Base-by-base conservation (phyloP, 352 stramenopile species). In the Pythium graminicola region DNA sequence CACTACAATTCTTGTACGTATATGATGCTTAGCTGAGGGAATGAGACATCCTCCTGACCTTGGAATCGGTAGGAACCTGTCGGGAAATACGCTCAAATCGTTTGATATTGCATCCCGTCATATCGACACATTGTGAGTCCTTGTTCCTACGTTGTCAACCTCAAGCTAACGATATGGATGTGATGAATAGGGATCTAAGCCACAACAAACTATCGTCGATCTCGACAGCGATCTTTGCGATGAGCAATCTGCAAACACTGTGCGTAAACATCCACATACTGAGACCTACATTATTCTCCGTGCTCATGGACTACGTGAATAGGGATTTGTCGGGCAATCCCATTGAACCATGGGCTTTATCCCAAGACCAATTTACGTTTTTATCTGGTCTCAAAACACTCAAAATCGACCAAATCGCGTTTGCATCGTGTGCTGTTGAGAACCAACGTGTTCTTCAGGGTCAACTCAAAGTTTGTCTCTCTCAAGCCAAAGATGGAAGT, bases 341-440 rank as follows among this genome's bases (percentile, higher is more conserved):
- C 4, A 61, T 79, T 13, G 59, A 64, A 16, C 70, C 70, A 3
- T 72, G 47, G 51, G 39, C 40, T 16, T 43, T 72, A 4, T 42
- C 64, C 1, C 11, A 40, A 4, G 24, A 57, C 0, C 48, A 79
- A n/a, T 63, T 69, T 23, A 40, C 28, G 2, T 79, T 79, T 31
- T 36, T 79, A 2, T 60, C 44, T 2, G 62, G 59, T 16, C 47
- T 79, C 17, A 54, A 51, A 16, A 38, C 32, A 7, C 70, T 79
- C 20, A 23, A 6, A 13, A 62, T 72, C 26, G 60, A 79, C 13
- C 70, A 79, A 38, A 72, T 57, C n/a, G 60, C 64, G 4, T 79
- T 79, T 22, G 66, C 67, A 19, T 72, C 70, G 0, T 79, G 70
- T 35, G 36, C 55, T 0, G 48, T 66, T 24, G 53, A 60, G 4